Percentiles rank a stretch among this genome's conserved stretches.
Evolutionary conservation across 2,329 filamentous ascomycete species (phyloP).

Genomic region (Cercospora berteroae): DNA sequence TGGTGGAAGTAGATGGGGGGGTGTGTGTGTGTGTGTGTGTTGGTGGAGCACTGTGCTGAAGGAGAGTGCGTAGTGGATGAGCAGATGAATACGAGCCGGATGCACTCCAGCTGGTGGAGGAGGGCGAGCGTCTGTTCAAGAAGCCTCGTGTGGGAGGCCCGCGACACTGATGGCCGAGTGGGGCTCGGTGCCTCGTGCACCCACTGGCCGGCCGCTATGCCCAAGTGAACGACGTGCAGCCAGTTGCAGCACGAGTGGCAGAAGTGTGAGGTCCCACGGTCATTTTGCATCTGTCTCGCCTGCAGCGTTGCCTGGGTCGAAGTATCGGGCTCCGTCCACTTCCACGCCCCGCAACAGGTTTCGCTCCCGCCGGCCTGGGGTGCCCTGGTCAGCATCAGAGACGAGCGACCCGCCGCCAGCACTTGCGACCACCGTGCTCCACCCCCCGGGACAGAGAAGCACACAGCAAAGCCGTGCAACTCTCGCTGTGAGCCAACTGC

Average conservation of each 20-base stretch:
- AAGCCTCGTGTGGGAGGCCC: not conserved
- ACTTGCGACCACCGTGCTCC: not conserved
- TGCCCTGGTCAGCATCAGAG: not conserved
- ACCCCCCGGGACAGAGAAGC: not conserved
- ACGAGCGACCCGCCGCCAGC: conserved; percentile 1
- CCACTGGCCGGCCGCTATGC: too few relatives aligned
- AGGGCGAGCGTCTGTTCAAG: conserved; percentile 4
- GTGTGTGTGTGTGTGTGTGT: too few relatives aligned
- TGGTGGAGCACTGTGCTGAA: conserved; percentile 2
- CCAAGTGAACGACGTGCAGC: too few relatives aligned
- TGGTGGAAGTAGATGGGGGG: conserved; percentile 11
- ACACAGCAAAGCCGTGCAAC: not conserved
- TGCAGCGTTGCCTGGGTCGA: not conserved
- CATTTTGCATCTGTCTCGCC: too few relatives aligned
- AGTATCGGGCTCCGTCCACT: not conserved
- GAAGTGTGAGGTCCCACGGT: too few relatives aligned
- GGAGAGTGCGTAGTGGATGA: conserved; percentile 9
- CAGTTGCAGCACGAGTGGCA: too few relatives aligned
- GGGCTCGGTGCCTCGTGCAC: too few relatives aligned
- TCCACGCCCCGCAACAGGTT: not conserved
- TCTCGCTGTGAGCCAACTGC: not conserved
- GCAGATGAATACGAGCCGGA: conserved; percentile 1
- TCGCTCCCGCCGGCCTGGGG: not conserved
- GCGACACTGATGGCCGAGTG: too few relatives aligned
- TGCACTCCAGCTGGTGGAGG: not conserved